phyloP scores from a whole-genome alignment of 1,139 yeast genomes.

The Kodamaea arcana region DNA sequence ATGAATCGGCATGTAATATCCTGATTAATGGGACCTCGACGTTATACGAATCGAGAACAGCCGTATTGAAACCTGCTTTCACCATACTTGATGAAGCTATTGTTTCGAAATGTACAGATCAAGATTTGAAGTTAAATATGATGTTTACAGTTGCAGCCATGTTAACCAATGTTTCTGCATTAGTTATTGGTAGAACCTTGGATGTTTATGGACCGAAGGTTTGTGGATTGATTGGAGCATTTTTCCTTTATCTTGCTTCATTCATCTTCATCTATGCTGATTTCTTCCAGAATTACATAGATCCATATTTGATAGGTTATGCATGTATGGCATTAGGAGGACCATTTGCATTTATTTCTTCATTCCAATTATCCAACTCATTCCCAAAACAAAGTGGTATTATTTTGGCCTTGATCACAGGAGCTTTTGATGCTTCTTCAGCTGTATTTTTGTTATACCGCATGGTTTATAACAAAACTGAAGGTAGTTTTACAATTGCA shows the following conservation, averaged over 20 bases:
- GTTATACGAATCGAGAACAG: not conserved
- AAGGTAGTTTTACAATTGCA: constrained; percentile 28
- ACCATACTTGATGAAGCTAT: constrained; percentile 2
- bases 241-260: constrained; percentile 34
- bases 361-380: constrained; percentile 43
- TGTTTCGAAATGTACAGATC: constrained; percentile 31
- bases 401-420: constrained; percentile 41
- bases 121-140: constrained; percentile 43
- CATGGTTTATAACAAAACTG: constrained; percentile 23
- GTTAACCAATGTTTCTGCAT: constrained; percentile 42
- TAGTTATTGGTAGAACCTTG: constrained; percentile 37
- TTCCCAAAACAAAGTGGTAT: constrained; percentile 41
- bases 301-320: constrained; percentile 42
- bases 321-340: constrained; percentile 44
- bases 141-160: constrained; percentile 46
- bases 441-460: constrained; percentile 41
- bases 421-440: constrained; percentile 47
- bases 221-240: constrained; percentile 42
- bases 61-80: too few species aligned
- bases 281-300: constrained; percentile 19
- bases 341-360: constrained; percentile 42
- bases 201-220: constrained; percentile 41
- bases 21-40: constrained; percentile 11
- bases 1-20: constrained; percentile 33
- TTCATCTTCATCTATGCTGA: constrained; percentile 34